These are phyloP conservation scores for Microbotryomycetes sp. DNA, from an alignment of 1,284 basidiomycete species.

Conservation along the genomic window DNA sequence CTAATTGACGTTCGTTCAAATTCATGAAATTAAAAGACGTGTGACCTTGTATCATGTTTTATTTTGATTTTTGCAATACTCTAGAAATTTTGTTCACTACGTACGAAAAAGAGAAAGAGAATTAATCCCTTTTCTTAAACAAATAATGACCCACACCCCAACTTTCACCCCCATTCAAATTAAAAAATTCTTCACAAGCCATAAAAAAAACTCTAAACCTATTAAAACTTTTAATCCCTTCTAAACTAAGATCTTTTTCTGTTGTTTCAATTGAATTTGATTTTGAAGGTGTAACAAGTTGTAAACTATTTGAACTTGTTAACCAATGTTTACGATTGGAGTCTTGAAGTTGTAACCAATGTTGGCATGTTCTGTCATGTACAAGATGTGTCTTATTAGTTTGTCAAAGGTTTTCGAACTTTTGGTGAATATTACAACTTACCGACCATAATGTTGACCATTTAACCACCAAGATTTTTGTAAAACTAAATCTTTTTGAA, in stretches of 20 bases:
- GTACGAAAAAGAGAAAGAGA: too few relatives aligned
- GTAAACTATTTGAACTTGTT: constrained; percentile 48
- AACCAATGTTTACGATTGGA: constrained; percentile 51
- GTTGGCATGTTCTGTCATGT: constrained; percentile 56
- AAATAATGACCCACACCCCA: constrained; percentile 57
- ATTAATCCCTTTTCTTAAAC: constrained; percentile 44
- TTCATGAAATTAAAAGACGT: too few relatives aligned
- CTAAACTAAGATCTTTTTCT: constrained; percentile 43
- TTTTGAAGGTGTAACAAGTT: constrained; percentile 43
- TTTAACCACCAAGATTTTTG: constrained; percentile 59
- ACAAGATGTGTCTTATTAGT: not conserved
- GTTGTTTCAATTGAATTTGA: constrained; percentile 17
- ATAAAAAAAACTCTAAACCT: constrained; percentile 63
- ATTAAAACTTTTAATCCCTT: constrained; percentile 59
- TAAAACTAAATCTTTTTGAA: constrained; percentile 60
- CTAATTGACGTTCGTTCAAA: too few relatives aligned
- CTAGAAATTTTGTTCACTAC: too few relatives aligned
- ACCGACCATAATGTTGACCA: constrained; percentile 56
- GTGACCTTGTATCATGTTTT: too few relatives aligned
- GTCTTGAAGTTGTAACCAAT: constrained; percentile 64
- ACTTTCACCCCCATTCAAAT: constrained; percentile 58
- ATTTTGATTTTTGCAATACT: too few relatives aligned
- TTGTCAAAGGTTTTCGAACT: not conserved
- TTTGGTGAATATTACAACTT: not conserved
- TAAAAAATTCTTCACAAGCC: constrained; percentile 68